phyloP scores from a whole-genome alignment of 2,329 filamentous ascomycete species.

The Davidsoniella virescens region DNA sequence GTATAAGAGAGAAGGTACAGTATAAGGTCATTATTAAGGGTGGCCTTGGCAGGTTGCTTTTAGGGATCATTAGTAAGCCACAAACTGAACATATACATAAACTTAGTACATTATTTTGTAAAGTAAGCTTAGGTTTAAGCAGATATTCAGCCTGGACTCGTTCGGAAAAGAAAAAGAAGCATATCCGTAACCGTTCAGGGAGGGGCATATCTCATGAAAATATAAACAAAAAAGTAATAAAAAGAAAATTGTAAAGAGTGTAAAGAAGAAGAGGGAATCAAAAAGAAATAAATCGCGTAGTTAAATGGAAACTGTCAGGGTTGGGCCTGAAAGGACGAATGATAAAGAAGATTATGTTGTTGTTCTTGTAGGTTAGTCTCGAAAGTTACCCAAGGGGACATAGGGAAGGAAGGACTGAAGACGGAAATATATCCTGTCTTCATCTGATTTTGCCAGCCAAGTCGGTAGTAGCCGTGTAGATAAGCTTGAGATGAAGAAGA shows the following conservation, averaged over 20 bases:
- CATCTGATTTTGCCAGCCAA: neutral
- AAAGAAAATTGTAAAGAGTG: neutral
- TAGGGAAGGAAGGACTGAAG: neutral
- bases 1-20: no score
- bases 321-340: neutral
- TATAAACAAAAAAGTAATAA: neutral
- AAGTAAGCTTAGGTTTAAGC: neutral
- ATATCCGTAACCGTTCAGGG: slow-evolving; percentile 1
- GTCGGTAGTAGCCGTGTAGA: no score
- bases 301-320: no score
- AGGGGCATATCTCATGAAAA: slow-evolving; percentile 10
- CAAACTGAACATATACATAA: no score
- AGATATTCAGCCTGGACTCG: neutral
- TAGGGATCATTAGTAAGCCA: no score
- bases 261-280: slow-evolving; percentile 7
- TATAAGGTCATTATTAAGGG: no score
- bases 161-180: slow-evolving; percentile 3
- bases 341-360: slow-evolving; percentile 14
- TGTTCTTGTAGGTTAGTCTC: slow-evolving; percentile 4
- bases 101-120: neutral
- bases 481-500: neutral
- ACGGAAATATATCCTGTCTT: neutral
- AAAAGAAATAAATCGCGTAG: slow-evolving; percentile 2
- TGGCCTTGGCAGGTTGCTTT: no score
- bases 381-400: neutral